Evolutionary conservation across 23 red algal species (phyloP).

Genomic region (Cyanidioschyzon merolae): DNA sequence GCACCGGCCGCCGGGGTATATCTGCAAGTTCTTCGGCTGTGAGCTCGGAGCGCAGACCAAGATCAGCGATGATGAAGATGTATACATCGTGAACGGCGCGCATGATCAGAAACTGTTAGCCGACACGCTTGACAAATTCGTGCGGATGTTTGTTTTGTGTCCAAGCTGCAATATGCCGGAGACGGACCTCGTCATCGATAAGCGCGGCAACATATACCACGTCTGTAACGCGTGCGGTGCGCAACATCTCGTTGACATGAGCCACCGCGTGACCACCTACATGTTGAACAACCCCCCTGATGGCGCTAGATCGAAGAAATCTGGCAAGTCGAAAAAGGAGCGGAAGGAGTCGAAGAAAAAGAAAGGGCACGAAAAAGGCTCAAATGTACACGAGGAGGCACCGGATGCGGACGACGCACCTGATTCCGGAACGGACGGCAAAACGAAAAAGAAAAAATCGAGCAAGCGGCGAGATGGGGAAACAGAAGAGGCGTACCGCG

Average conservation of each 20-base stretch:
- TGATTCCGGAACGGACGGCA: background rate
- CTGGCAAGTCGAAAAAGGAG: background rate
- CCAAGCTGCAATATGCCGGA: slow-evolving; percentile 83
- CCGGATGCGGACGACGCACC: slow-evolving; percentile 4
- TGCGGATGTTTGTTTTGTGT: slow-evolving; percentile 82
- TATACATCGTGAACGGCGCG: slow-evolving; percentile 94
- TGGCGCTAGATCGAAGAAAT: slow-evolving; percentile 25
- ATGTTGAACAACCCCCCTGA: slow-evolving; percentile 92
- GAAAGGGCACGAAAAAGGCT: slow-evolving; percentile 42
- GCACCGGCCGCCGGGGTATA: slow-evolving; percentile 85
- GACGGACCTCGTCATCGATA: slow-evolving; percentile 82
- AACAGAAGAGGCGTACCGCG: slow-evolving; percentile 8
- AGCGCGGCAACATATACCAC: slow-evolving; percentile 72
- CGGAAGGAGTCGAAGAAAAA: slow-evolving; percentile 66
- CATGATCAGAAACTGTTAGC: slow-evolving; percentile 48
- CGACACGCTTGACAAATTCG: slow-evolving; percentile 74
- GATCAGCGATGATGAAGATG: slow-evolving; percentile 70
- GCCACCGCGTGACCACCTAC: slow-evolving; percentile 82
- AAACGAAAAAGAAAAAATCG: background rate
- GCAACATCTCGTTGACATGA: slow-evolving; percentile 61
- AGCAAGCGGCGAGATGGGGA: slow-evolving; percentile 14
- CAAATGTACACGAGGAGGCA: slow-evolving; percentile 26
- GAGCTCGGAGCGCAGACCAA: slow-evolving; percentile 98
- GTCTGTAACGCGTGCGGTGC: slow-evolving; percentile 86
- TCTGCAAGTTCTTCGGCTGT: slow-evolving; percentile 99